Conservation (phyloP, 257 asterid genomes). For the Solanum pinnatisectum region DNA sequence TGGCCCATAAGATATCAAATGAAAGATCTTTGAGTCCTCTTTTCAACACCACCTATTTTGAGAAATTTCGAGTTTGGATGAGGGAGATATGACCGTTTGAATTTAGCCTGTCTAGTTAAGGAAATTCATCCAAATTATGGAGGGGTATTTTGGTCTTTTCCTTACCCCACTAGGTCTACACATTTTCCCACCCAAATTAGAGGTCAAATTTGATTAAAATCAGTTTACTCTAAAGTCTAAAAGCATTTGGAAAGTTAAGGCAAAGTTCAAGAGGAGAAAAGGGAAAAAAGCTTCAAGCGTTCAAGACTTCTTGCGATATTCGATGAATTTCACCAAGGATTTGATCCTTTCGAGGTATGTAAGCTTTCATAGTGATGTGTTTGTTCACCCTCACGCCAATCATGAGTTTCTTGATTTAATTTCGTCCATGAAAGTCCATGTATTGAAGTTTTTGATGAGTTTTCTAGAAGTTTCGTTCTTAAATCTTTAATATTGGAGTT, state of each 20-base stretch:
- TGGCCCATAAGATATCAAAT: too few relatives aligned
- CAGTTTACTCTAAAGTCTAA: not conserved
- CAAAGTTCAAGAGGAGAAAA: not conserved
- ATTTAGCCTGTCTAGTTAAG: too few relatives aligned
- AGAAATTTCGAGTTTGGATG: too few relatives aligned
- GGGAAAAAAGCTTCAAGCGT: not conserved
- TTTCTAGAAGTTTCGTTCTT: not conserved
- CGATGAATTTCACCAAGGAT: not conserved
- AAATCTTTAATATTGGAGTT: not conserved
- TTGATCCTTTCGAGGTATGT: not conserved
- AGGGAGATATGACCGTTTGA: too few relatives aligned
- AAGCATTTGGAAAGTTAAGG: not conserved
- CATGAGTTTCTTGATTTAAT: not conserved
- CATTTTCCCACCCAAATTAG: too few relatives aligned
- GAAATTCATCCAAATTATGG: too few relatives aligned
- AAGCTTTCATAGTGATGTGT: not conserved
- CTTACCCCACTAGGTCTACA: too few relatives aligned
- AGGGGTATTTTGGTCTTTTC: not conserved
- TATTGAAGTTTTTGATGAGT: not conserved
- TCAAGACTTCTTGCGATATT: not conserved
- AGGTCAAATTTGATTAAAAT: too few relatives aligned
- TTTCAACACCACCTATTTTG: too few relatives aligned
- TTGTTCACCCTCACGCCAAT: not conserved
- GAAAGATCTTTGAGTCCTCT: too few relatives aligned
- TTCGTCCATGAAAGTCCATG: not conserved